Evolutionary conservation across 2,329 filamentous ascomycete species (phyloP).

Genomic region (Chrysoporthe deuterocubensis): DNA sequence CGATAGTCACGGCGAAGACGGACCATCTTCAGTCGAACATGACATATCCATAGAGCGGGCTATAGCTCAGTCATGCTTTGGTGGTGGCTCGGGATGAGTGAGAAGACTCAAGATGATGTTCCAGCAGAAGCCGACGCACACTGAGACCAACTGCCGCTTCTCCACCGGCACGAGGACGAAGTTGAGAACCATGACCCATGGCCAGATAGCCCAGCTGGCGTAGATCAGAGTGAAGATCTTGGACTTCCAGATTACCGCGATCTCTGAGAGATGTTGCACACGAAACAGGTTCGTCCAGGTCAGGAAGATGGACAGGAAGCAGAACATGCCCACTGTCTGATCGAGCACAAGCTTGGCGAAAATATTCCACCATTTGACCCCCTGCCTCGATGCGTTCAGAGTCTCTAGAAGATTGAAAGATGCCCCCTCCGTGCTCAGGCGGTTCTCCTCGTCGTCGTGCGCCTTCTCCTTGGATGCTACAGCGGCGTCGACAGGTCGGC

Average conservation of each 20-base stretch:
- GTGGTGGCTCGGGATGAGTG: constrained; percentile 26
- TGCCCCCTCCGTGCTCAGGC: constrained; percentile 27
- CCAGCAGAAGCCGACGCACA: constrained; percentile 35
- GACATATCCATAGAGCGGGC: background rate
- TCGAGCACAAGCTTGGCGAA: constrained; percentile 33
- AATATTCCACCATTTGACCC: constrained; percentile 33
- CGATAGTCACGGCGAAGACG: background rate
- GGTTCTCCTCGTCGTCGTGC: constrained; percentile 28
- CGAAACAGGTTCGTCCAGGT: constrained; percentile 34
- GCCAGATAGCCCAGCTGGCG: constrained; percentile 35
- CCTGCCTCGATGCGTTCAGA: constrained; percentile 18
- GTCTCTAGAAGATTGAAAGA: constrained; percentile 22
- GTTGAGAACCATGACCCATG: constrained; percentile 34
- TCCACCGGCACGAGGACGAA: constrained; percentile 35
- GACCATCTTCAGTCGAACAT: background rate
- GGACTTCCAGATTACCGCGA: constrained; percentile 30
- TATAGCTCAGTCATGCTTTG: constrained; percentile 21
- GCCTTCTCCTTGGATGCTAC: constrained; percentile 29
- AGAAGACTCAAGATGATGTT: constrained; percentile 34
- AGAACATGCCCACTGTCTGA: constrained; percentile 34
- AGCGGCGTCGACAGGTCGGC: constrained; percentile 13
- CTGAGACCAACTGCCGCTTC: constrained; percentile 33
- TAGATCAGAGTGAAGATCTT: constrained; percentile 32
- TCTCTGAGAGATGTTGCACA: constrained; percentile 27
- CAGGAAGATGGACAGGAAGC: constrained; percentile 32